These are phyloP conservation scores for Aureobasidium leucospermi DNA, from an alignment of 2,329 filamentous ascomycete genomes.

Conservation along the genomic window DNA sequence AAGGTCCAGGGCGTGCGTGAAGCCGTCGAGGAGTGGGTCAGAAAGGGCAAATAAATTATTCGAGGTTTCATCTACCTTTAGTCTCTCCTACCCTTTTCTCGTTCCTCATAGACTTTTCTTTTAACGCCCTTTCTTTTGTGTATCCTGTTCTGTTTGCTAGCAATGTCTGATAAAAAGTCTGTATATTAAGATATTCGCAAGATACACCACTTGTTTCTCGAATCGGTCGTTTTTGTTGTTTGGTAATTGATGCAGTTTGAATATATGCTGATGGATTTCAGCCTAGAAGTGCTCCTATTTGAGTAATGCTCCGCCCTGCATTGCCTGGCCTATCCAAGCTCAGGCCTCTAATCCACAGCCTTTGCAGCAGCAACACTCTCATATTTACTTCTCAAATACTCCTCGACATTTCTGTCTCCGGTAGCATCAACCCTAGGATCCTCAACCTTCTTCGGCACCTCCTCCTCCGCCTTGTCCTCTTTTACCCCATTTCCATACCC, in stretches of 20 bases:
- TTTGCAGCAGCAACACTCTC: constrained; percentile 15
- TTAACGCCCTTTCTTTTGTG: not conserved
- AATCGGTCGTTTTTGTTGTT: not conserved
- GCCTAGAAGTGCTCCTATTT: not conserved
- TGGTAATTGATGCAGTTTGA: not conserved
- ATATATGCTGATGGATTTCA: not conserved
- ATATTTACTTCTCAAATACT: constrained; percentile 28
- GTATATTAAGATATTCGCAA: not conserved
- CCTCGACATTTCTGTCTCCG: constrained; percentile 27
- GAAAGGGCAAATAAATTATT: constrained; percentile 53
- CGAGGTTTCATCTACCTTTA: too few relatives aligned
- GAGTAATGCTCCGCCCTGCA: not conserved
- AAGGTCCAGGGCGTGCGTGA: constrained; percentile 71
- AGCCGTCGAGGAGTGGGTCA: constrained; percentile 80
- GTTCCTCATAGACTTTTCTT: not conserved
- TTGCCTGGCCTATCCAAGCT: not conserved
- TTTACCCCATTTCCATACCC: constrained; percentile 23
- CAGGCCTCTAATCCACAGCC: not conserved
- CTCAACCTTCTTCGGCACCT: constrained; percentile 16
- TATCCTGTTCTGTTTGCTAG: not conserved
- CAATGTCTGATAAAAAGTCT: not conserved
- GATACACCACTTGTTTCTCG: not conserved
- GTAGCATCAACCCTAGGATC: constrained; percentile 27
- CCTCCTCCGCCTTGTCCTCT: constrained; percentile 16
- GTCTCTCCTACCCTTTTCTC: too few relatives aligned